Conservation (phyloP, 345 rosid genomes). For the Citrus mangshanensis region DNA sequence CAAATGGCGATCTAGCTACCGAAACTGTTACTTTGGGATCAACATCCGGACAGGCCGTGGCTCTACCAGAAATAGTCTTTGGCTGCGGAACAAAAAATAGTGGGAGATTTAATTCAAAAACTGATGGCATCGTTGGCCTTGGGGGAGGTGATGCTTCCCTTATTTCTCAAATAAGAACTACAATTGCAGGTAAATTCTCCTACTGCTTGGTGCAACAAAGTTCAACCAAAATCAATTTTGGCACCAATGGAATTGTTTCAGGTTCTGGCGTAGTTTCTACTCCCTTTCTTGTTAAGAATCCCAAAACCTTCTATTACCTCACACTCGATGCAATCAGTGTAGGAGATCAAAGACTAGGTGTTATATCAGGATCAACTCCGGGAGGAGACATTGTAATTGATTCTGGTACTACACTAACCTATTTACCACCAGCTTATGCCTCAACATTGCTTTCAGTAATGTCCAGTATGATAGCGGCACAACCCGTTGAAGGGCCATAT, state of each 20-base stretch:
- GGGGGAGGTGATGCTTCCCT: constrained; percentile 55
- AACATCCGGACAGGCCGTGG: constrained; percentile 27
- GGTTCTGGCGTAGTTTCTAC: constrained; percentile 38
- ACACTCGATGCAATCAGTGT: constrained; percentile 45
- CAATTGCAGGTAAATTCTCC: constrained; percentile 49
- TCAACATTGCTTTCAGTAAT: constrained; percentile 19
- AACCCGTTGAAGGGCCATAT: constrained; percentile 29
- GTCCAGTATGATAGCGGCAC: not conserved
- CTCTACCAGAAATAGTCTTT: constrained; percentile 28
- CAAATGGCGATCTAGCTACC: constrained; percentile 39
- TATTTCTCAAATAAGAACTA: constrained; percentile 43
- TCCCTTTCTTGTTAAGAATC: constrained; percentile 33
- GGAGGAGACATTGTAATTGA: constrained; percentile 59
- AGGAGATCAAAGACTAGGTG: constrained; percentile 21
- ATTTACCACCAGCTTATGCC: constrained; percentile 26
- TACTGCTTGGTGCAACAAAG: constrained; percentile 49
- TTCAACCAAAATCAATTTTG: constrained; percentile 53
- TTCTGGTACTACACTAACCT: constrained; percentile 54
- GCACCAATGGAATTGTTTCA: constrained; percentile 40
- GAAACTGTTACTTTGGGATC: constrained; percentile 47
- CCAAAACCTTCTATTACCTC: constrained; percentile 33
- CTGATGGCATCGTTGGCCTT: constrained; percentile 51
- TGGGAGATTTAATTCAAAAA: constrained; percentile 36
- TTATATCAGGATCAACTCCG: constrained; percentile 8
- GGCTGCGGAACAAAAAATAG: constrained; percentile 52